Evolutionary conservation across 495 filamentous ascomycete species (phyloP).

Genomic region (Penicillium bialowiezense): DNA sequence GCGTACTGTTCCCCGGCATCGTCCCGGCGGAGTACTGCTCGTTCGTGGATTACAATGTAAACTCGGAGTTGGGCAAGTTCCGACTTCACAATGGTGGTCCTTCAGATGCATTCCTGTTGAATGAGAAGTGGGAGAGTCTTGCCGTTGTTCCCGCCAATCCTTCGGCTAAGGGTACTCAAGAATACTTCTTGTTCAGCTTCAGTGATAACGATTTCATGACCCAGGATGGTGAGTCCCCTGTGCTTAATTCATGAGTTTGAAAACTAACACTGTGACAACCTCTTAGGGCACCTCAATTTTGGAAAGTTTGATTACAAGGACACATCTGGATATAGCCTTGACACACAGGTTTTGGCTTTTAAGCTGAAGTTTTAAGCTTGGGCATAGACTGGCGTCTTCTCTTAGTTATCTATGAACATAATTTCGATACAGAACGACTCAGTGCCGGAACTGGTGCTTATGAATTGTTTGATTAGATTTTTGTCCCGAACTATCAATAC

Average conservation of each 20-base stretch:
- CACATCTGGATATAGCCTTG: conserved; percentile 58
- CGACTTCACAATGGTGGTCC: conserved; percentile 65
- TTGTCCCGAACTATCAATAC: no score
- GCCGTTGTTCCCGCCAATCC: conserved; percentile 61
- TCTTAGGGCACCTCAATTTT: conserved; percentile 57
- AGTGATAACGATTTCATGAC: conserved; percentile 84
- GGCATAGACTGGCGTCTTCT: no score
- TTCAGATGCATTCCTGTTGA: conserved; percentile 54
- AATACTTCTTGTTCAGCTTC: conserved; percentile 67
- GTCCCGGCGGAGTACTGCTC: conserved; percentile 63
- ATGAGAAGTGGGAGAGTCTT: conserved; percentile 84
- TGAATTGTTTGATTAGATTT: no score
- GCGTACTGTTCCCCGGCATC: conserved; percentile 55
- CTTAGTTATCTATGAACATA: no score
- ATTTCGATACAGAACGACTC: no score
- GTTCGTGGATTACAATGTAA: conserved; percentile 73
- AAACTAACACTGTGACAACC: neutral
- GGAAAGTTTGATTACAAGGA: conserved; percentile 62
- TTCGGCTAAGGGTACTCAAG: conserved; percentile 33
- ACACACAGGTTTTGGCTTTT: conserved; percentile 72
- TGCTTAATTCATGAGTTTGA: neutral
- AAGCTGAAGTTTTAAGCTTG: conserved; percentile 51
- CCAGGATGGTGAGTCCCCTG: conserved; percentile 57
- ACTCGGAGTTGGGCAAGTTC: conserved; percentile 64
- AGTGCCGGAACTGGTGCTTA: no score